phyloP scores from a whole-genome alignment of 495 filamentous ascomycete species.

The Aspergillus diversus region DNA sequence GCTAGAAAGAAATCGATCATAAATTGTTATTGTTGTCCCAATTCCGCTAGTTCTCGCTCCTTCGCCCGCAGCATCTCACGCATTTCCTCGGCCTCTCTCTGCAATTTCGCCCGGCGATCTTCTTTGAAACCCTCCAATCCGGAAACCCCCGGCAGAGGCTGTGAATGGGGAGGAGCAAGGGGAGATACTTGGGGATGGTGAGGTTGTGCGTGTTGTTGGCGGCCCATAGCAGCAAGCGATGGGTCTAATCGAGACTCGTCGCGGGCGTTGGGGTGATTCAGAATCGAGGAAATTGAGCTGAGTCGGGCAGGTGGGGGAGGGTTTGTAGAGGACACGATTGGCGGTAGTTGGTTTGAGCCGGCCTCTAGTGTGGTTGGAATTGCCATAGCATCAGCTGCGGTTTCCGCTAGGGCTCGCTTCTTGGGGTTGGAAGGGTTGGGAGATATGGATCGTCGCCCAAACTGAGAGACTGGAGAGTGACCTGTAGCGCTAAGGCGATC shows the following conservation, averaged over 20 bases:
- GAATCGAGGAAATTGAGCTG: conserved; percentile 78
- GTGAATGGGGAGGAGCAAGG: conserved; percentile 32
- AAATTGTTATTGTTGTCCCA: conserved; percentile 43
- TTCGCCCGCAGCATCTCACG: conserved; percentile 73
- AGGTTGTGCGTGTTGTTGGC: conserved; percentile 32
- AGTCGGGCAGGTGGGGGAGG: conserved; percentile 56
- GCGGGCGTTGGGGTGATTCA: conserved; percentile 58
- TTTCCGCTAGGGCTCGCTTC: conserved; percentile 50
- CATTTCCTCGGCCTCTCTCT: conserved; percentile 77
- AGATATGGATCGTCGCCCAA: conserved; percentile 45
- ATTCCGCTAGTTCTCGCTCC: conserved; percentile 76
- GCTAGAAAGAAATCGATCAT: background rate
- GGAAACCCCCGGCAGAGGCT: conserved; percentile 43
- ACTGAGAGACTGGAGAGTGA: conserved; percentile 39
- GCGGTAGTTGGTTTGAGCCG: conserved; percentile 50
- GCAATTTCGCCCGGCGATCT: conserved; percentile 67
- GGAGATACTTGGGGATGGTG: conserved; percentile 31
- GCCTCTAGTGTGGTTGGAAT: conserved; percentile 38
- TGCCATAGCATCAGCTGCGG: conserved; percentile 32
- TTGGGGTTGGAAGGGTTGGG: conserved; percentile 43
- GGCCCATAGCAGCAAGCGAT: conserved; percentile 41
- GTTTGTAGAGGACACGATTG: conserved; percentile 48
- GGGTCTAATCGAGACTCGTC: conserved; percentile 55
- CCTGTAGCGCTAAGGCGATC: conserved; percentile 34
- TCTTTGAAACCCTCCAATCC: conserved; percentile 59